A percentile compares a stretch with the other conserved stretches of the same genome.
These are phyloP conservation scores for Prunella vulgaris DNA, from an alignment of 257 asterid genomes.

Conservation along the genomic window DNA sequence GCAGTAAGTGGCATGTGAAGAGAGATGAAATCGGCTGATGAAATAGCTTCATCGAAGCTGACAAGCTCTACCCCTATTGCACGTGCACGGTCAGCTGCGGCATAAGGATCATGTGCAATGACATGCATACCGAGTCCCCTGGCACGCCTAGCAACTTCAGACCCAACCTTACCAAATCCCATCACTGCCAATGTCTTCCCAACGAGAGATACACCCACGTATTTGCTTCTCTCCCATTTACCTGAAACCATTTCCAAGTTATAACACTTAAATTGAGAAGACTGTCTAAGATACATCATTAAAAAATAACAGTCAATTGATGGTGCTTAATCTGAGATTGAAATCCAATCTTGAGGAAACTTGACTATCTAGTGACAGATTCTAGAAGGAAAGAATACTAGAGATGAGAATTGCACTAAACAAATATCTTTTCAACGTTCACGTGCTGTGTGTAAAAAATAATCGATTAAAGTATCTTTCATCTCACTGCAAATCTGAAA, in stretches of 20 bases:
- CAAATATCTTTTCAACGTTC: not conserved
- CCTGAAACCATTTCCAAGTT: constrained; percentile 44
- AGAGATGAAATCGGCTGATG: constrained; percentile 79
- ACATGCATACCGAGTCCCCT: constrained; percentile 97
- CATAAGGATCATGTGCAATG: constrained; percentile 91
- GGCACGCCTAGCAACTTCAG: constrained; percentile 98
- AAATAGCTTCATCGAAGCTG: constrained; percentile 77
- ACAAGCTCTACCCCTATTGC: constrained; percentile 90
- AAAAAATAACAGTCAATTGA: not conserved
- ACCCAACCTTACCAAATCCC: constrained; percentile 97
- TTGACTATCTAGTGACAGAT: not conserved
- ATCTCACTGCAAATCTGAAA: not conserved
- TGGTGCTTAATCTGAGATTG: not conserved
- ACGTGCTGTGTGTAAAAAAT: not conserved
- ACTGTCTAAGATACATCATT: not conserved
- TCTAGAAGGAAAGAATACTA: not conserved
- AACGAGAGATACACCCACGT: constrained; percentile 92
- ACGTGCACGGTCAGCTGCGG: constrained; percentile 92
- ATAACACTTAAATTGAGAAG: constrained; percentile 7
- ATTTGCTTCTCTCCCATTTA: constrained; percentile 87
- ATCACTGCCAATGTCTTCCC: constrained; percentile 93
- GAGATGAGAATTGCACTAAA: not conserved
- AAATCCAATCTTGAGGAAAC: not conserved
- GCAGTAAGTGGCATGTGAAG: constrained; percentile 97
- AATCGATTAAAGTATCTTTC: not conserved